These are phyloP conservation scores for Penicillium palitans DNA, from an alignment of 2,329 filamentous ascomycete genomes.

Conservation along the genomic window DNA sequence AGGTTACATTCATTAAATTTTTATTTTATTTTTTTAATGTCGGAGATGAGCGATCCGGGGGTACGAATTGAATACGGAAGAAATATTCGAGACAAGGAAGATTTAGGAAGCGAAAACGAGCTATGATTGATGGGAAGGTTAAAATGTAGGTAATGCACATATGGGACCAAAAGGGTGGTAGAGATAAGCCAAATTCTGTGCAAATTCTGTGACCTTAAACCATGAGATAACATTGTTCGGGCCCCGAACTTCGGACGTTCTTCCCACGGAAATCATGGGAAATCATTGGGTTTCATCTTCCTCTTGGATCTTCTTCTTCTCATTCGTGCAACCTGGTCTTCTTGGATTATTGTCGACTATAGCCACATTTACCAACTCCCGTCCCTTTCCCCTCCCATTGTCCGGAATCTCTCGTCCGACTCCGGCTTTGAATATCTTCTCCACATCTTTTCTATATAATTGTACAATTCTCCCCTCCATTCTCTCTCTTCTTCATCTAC, in stretches of 20 bases:
- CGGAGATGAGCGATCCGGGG: conserved; percentile 26
- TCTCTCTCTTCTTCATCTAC: conserved; percentile 17
- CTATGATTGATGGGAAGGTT: conserved; percentile 21
- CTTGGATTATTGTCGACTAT: conserved; percentile 7
- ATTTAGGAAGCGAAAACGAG: conserved; percentile 3
- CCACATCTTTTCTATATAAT: conserved; percentile 27
- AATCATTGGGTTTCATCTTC: conserved; percentile 4
- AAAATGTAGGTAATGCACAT: conserved; percentile 14
- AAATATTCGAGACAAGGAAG: conserved; percentile 4
- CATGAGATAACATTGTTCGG: conserved; percentile 33
- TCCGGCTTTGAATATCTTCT: conserved; percentile 27
- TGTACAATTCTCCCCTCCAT: conserved; percentile 19
- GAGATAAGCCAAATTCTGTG: conserved; percentile 34
- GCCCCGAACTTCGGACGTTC: conserved; percentile 38
- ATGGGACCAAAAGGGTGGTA: conserved; percentile 1
- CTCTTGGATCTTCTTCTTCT: conserved; percentile 3
- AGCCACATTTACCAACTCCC: conserved; percentile 11
- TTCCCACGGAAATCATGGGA: conserved; percentile 20
- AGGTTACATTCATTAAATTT: conserved; percentile 9
- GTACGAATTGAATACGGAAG: conserved; percentile 27
- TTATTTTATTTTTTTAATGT: background rate
- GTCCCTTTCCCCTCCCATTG: conserved; percentile 12
- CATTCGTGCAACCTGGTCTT: conserved; percentile 17
- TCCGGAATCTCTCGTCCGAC: conserved; percentile 33
- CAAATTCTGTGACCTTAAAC: conserved; percentile 36